phyloP scores from a whole-genome alignment of 768 basidiomycete species.

The Trametes sanguinea region DNA sequence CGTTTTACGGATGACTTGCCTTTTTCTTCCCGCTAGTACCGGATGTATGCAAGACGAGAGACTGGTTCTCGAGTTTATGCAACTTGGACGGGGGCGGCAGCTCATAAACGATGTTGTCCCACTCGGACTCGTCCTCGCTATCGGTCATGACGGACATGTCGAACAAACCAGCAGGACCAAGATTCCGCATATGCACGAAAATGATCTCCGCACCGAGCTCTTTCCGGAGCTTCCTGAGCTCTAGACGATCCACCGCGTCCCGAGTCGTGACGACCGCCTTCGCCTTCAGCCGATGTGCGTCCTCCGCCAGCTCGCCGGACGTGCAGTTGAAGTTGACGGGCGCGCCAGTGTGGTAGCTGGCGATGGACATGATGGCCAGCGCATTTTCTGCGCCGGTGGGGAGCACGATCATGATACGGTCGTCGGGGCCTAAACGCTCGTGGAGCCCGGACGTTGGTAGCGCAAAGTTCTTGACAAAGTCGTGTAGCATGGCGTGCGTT shows the following conservation, averaged over 20 bases:
- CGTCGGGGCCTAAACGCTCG: slow-evolving; percentile 40
- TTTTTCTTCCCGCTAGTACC: slow-evolving; percentile 61
- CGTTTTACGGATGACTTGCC: too few species aligned
- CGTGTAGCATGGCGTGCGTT: slow-evolving; percentile 37
- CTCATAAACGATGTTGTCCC: slow-evolving; percentile 8
- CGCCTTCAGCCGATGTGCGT: slow-evolving; percentile 41
- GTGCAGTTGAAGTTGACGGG: slow-evolving; percentile 51
- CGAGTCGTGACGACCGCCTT: slow-evolving; percentile 45
- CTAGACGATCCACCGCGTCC: slow-evolving; percentile 43
- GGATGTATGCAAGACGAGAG: slow-evolving; percentile 59
- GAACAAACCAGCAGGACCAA: slow-evolving; percentile 20
- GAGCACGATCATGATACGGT: slow-evolving; percentile 47
- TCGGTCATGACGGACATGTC: slow-evolving; percentile 21
- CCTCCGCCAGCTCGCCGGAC: slow-evolving; percentile 44
- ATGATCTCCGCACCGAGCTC: slow-evolving; percentile 44
- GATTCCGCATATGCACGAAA: slow-evolving; percentile 22
- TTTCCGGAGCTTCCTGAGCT: slow-evolving; percentile 34
- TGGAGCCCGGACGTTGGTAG: slow-evolving; percentile 38
- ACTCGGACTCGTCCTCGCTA: slow-evolving; percentile 14
- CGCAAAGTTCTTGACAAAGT: slow-evolving; percentile 42
- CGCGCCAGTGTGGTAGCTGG: slow-evolving; percentile 47
- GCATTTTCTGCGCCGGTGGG: slow-evolving; percentile 50
- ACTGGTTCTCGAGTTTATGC: slow-evolving; percentile 46
- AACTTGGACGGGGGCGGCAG: slow-evolving; percentile 31
- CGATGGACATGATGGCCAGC: slow-evolving; percentile 45